Base-by-base conservation (phyloP, 495 filamentous ascomycete species). In the Penicillium salamii region DNA sequence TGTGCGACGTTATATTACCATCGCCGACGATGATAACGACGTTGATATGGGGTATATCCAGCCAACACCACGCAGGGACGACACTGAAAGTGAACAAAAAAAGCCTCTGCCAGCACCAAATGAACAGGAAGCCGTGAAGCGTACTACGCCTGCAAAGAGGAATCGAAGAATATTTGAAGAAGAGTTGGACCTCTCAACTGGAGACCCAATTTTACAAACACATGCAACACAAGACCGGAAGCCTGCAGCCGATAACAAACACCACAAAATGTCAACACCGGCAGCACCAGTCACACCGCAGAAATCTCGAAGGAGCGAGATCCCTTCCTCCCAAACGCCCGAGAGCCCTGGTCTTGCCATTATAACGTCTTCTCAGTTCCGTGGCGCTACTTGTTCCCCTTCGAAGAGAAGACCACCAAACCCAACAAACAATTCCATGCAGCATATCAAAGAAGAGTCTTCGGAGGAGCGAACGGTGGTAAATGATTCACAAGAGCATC, bases 261-360 rank as follows among this genome's bases (percentile, higher is more conserved):
- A 42, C 44, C 7, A 29, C n/a, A n/a, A n/a, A n/a, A n/a, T n/a
- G 14, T 13, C 8, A 36, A 32, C 12, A 41, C 26, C 20, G 5
- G 14, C 42, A 28, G 24, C 23, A 17, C 67, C 58, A 24, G 42
- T 59, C 4, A 76, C 71, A 1, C 73, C 73, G 5, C 61, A 50
- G 44, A 74, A 74, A 47, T 17, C 35, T 20, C 54, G 53, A 21
- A 66, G 42, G 31, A 49, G 59, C 17, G 71, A 73, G 44, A 72
- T 76, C 45, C 73, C 70, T 3, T 76, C 73, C 6, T 75, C 71
- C 5, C 73, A 76, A 36, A 74, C 73, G 13, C 73, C 73, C 3
- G 70, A 75, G 61, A 73, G 71, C 24, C 71, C 73, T 19, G 66
- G 66, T 2, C 31, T 74, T 11, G 61, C 65, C 7, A 55, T 72